Percentiles rank a stretch among this genome's conserved stretches.
These are phyloP conservation scores for Didymella segeticola DNA, from an alignment of 2,329 filamentous ascomycete genomes.

Conservation along the genomic window DNA sequence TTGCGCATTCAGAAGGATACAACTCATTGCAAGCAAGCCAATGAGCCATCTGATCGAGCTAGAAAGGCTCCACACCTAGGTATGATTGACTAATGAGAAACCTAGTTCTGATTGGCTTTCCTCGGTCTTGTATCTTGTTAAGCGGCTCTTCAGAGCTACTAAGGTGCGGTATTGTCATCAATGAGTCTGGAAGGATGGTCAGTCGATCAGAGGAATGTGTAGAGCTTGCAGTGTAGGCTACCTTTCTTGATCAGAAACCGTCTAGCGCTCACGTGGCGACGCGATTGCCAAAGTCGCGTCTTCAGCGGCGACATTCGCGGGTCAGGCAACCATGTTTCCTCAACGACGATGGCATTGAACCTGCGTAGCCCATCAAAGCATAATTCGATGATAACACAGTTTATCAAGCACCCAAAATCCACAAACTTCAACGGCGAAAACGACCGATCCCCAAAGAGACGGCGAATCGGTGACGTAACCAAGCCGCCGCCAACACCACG, in stretches of 20 bases:
- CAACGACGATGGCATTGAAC: constrained; percentile 46
- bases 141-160: no score
- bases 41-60: no score
- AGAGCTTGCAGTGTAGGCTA: neutral
- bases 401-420: constrained; percentile 53
- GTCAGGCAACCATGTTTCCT: constrained; percentile 5
- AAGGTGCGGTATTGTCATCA: neutral
- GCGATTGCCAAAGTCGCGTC: constrained; percentile 19
- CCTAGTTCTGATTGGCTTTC: no score
- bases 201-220: neutral
- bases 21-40: no score
- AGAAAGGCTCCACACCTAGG: no score
- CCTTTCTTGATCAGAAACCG: neutral
- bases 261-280: constrained; percentile 20
- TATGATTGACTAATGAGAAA: no score
- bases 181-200: neutral
- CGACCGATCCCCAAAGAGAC: constrained; percentile 53
- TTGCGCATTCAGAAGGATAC: no score
- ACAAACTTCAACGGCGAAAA: constrained; percentile 52
- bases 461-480: constrained; percentile 40
- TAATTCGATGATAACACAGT: constrained; percentile 56
- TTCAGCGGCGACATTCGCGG: constrained; percentile 1
- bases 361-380: constrained; percentile 53
- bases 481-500: constrained; percentile 32
- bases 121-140: no score